Evolutionary conservation across 768 basidiomycete genomes (phyloP).

Genomic region (Suillus luteus): DNA sequence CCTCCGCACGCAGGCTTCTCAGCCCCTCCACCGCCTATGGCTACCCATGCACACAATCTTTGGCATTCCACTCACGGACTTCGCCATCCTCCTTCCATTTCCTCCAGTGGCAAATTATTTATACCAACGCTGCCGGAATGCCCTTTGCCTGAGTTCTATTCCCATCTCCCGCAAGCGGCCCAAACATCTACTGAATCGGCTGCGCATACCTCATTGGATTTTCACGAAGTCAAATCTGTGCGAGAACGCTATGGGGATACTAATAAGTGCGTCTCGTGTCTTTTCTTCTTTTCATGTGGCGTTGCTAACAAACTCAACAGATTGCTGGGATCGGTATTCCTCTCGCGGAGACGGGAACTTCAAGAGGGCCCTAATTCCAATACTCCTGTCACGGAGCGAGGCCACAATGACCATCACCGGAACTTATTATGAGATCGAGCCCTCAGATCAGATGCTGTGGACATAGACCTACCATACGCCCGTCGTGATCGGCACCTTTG

Average conservation of each 20-base stretch:
- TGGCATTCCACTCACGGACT: constrained; percentile 9
- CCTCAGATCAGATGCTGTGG: constrained; percentile 2
- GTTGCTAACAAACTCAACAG: constrained; percentile 37
- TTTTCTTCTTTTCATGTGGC: constrained; percentile 3
- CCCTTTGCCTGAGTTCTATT: constrained; percentile 10
- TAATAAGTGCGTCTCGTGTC: constrained; percentile 53
- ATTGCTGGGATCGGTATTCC: constrained; percentile 62
- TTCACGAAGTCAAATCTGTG: constrained; percentile 49
- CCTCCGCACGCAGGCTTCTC: background rate
- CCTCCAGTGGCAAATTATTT: constrained; percentile 12
- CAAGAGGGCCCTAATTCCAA: constrained; percentile 11
- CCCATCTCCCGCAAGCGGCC: constrained; percentile 9
- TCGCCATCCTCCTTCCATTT: constrained; percentile 6
- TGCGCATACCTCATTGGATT: constrained; percentile 21
- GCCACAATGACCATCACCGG: background rate
- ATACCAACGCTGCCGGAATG: constrained; percentile 8
- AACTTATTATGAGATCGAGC: constrained; percentile 6
- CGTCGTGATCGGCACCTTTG: background rate
- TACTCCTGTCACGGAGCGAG: constrained; percentile 2
- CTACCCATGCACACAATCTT: constrained; percentile 6
- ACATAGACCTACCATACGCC: background rate
- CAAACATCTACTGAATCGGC: constrained; percentile 6
- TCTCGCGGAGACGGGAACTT: constrained; percentile 52
- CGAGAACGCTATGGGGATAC: constrained; percentile 61
- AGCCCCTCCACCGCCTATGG: constrained; percentile 1